Percentiles rank a stretch among this genome's conserved stretches.
These are phyloP conservation scores for Colletotrichum chlorophyti DNA, from an alignment of 2,329 filamentous ascomycete genomes.

Conservation along the genomic window DNA sequence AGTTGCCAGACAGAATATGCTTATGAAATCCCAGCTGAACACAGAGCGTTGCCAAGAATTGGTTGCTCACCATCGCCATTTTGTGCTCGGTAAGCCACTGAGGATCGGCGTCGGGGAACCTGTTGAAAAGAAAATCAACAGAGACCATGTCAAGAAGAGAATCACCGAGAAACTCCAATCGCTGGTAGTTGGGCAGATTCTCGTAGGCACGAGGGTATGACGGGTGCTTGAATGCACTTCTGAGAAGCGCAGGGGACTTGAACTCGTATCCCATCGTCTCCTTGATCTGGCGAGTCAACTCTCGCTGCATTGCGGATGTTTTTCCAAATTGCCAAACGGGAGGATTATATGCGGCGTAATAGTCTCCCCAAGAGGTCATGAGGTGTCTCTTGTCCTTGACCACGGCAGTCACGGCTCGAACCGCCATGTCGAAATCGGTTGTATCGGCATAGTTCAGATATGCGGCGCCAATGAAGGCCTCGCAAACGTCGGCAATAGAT, in stretches of 20 bases:
- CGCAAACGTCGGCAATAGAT: constrained; percentile 91
- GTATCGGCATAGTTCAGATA: constrained; percentile 57
- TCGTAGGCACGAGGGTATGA: constrained; percentile 80
- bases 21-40: constrained; percentile 80
- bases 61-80: constrained; percentile 99
- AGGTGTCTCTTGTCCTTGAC: constrained; percentile 74
- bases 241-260: constrained; percentile 74
- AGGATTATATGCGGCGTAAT: constrained; percentile 70
- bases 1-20: constrained; percentile 67
- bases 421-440: constrained; percentile 61
- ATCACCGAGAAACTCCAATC: constrained; percentile 91
- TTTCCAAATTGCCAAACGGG: constrained; percentile 73
- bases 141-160: constrained; percentile 85
- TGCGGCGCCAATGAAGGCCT: constrained; percentile 90
- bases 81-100: constrained; percentile 99
- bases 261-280: constrained; percentile 68
- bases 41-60: constrained; percentile 84
- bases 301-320: constrained; percentile 70
- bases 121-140: constrained; percentile 81
- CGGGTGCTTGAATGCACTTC: constrained; percentile 87
- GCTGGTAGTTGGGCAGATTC: constrained; percentile 85
- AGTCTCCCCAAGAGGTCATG: constrained; percentile 75
- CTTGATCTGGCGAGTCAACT: constrained; percentile 71
- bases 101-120: constrained; percentile 80
- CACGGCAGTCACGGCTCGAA: constrained; percentile 71